A percentile compares a stretch with the other conserved stretches of the same genome.
These are phyloP conservation scores for Apiotrichum siamense DNA, from an alignment of 1,284 basidiomycete genomes.

Conservation along the genomic window DNA sequence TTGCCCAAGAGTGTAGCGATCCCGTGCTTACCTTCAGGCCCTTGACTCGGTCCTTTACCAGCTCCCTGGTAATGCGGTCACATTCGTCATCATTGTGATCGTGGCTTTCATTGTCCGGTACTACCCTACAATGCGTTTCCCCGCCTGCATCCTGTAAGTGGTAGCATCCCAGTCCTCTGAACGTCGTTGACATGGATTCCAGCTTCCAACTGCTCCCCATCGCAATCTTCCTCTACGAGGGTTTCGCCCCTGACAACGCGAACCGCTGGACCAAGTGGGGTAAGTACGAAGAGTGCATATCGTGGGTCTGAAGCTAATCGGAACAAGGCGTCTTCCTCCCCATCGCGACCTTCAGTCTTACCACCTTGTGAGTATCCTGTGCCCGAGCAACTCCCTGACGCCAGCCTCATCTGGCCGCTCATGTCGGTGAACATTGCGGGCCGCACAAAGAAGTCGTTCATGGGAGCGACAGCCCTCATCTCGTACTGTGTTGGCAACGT, in stretches of 20 bases:
- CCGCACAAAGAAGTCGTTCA: constrained; percentile 31
- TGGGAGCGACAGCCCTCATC: constrained; percentile 15
- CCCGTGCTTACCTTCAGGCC: neutral
- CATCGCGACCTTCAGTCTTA: constrained; percentile 12
- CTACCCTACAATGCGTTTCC: constrained; percentile 16
- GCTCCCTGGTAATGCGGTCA: constrained; percentile 22
- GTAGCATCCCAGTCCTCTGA: too few relatives aligned
- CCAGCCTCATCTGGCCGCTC: constrained; percentile 30
- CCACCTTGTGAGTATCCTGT: too few relatives aligned
- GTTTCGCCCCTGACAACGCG: constrained; percentile 12
- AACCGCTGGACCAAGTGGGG: constrained; percentile 26
- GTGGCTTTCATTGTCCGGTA: constrained; percentile 14
- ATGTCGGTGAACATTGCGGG: constrained; percentile 31
- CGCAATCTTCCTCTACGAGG: constrained; percentile 25
- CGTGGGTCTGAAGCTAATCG: too few relatives aligned
- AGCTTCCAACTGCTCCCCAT: constrained; percentile 14
- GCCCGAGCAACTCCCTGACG: too few relatives aligned
- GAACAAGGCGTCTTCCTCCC: constrained; percentile 22
- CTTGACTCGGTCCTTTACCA: constrained; percentile 13
- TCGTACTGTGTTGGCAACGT: constrained; percentile 30
- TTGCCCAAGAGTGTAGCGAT: neutral
- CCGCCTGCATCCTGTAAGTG: constrained; percentile 20
- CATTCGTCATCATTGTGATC: constrained; percentile 11
- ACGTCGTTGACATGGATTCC: too few relatives aligned
- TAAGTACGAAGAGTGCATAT: too few relatives aligned